phyloP scores from a whole-genome alignment of 2,329 filamentous ascomycete genomes.

The Claviceps fusiformis region DNA sequence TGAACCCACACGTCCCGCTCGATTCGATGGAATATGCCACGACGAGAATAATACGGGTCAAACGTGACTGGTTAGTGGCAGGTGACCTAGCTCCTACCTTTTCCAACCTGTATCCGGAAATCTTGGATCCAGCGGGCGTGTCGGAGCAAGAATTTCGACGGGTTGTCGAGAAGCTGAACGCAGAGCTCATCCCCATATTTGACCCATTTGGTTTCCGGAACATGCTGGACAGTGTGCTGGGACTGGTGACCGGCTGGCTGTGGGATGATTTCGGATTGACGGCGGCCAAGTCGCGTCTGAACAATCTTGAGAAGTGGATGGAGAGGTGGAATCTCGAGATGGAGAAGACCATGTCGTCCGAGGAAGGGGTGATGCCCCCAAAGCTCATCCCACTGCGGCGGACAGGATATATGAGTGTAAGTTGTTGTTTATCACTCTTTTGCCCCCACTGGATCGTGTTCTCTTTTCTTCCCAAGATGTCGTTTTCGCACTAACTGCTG shows the following conservation, averaged over 20 bases:
- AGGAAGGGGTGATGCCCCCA: constrained; percentile 42
- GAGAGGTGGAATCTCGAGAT: constrained; percentile 73
- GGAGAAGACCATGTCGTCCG: constrained; percentile 39
- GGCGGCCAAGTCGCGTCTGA: constrained; percentile 57
- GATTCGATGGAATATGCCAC: constrained; percentile 58
- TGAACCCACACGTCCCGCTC: constrained; percentile 79
- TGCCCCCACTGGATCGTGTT: background rate
- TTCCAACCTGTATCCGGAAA: constrained; percentile 91
- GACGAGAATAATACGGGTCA: constrained; percentile 84
- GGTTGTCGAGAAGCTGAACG: constrained; percentile 71
- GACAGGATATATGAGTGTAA: constrained; percentile 77
- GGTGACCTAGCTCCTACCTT: constrained; percentile 89
- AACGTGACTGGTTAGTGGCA: constrained; percentile 78
- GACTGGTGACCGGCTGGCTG: constrained; percentile 77
- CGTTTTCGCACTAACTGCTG: background rate
- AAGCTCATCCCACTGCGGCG: constrained; percentile 65
- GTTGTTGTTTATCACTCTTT: constrained; percentile 13
- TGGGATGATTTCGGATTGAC: constrained; percentile 85
- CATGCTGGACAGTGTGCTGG: constrained; percentile 64
- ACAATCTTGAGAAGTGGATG: constrained; percentile 63
- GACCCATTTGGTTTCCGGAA: constrained; percentile 66
- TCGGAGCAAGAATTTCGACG: constrained; percentile 75
- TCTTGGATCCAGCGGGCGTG: constrained; percentile 71
- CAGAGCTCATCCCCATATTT: constrained; percentile 62
- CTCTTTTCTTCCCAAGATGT: background rate